Base-by-base conservation (phyloP, 257 asterid species). In the Osmanthus fragrans region DNA sequence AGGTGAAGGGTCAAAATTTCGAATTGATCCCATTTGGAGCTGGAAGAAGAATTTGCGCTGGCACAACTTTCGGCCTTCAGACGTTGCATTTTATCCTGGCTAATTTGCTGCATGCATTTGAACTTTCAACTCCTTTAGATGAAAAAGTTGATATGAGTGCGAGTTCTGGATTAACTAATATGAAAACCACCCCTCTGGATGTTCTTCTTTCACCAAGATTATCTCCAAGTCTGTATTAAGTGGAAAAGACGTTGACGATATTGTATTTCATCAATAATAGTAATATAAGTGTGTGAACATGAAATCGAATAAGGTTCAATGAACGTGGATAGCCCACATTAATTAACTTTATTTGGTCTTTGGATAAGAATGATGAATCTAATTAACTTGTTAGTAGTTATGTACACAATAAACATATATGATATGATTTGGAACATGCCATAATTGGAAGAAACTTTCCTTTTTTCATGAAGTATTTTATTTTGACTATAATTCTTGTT, bases 61-160 rank as follows among this genome's bases (percentile, higher is more conserved):
- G 73, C 8, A n/a, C 30, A 21, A 37, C 42, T 37, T 70, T 70
- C 37, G 54, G 19, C 16, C 29, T 70, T 34, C 73, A 70, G 6
- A 36, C 37, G 54, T 33, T 70, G 13, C 51, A 36, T 21, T n/a
- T 70, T 8, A 56, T 70, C 16, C 16, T 70, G 51, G 73, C 73
- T 70, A 32, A 34, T 37, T 37, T 70, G 32, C 16, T 70, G 7
- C 73, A 37, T 37, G 56, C 51, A 10, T 70, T 70, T 70, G 73
- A 70, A 40, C 54, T 70, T 37, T 70, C 73, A 21, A 70, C 51
- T 34, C 54, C 49, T 5, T 70, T 40, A 1, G 32, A 70, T 19
- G 73, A 37, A 34, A 39, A 39, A 18, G 58, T 70, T 16, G 74
- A 70, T 70, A 70, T 37, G 74, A 70, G 54, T 39, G 74, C 12